Evolutionary conservation across 768 basidiomycete genomes (phyloP), one percentile per base, ranked within the genome.

Genomic region (Cyclocybe cylindracea): DNA sequence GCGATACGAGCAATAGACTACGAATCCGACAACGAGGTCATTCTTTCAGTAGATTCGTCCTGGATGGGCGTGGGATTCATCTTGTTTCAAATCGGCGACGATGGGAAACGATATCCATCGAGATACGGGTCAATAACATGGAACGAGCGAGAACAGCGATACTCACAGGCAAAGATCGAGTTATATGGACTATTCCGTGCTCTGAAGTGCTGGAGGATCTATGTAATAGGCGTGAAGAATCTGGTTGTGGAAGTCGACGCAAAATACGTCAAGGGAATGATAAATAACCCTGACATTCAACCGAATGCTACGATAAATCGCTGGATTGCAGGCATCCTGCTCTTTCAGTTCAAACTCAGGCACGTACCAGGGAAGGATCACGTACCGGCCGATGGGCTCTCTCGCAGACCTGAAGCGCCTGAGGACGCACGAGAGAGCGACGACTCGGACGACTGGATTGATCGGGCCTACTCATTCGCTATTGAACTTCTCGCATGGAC

Each of bases 251-350:
- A 74, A 32, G 58, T 66, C 0, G 66, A 72, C 31, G 63, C 67
- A 0, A 65, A 64, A 11, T 72, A 66, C 39, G 62, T 72, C 11
- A 67, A 66, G 36, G 68, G 68, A 0, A 77, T 76, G 73, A 46
- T 76, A 0, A 69, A 70, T 24, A 70, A 73, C 32, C 73, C 71
- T 0, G 70, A 74, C 19, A 53, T 72, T 0, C 65, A 70, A 3
- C 74, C 74, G 0, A 72, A 64, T 35, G 64, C 70, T 2, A 53
- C 67, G 0, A 65, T 75, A 2, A 78, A 78, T 39, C 44, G 70
- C 7, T 78, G 77, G 77, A 74, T 78, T 33, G 65, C 66, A 0
- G 66, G 57, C 1, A 75, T 79, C 10, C 59, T 70, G 0, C 48
- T 74, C 0, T 77, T 73, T 48, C 42, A 65, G 14, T 74, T 75